Conservation (phyloP, 768 basidiomycete species). For the Dendrothele bispora region DNA sequence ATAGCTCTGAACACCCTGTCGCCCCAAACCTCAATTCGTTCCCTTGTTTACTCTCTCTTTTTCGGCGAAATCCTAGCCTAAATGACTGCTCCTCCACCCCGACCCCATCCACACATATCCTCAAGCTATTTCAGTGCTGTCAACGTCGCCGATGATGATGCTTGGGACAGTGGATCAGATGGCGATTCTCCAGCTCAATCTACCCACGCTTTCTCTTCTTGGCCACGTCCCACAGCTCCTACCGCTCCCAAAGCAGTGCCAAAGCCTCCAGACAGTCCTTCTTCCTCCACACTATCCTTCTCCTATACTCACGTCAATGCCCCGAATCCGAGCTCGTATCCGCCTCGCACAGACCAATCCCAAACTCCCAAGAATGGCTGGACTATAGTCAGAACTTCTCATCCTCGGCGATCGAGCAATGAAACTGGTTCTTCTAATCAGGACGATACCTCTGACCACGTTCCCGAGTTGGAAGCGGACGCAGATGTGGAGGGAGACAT, state of each 20-base stretch:
- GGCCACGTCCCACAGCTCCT: slow-evolving; percentile 35
- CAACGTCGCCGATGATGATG: slow-evolving; percentile 86
- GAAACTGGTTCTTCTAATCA: slow-evolving; percentile 6
- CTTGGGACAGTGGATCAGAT: slow-evolving; percentile 84
- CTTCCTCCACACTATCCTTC: slow-evolving; percentile 69
- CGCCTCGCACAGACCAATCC: slow-evolving; percentile 41
- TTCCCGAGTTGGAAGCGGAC: slow-evolving; percentile 40
- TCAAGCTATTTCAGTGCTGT: slow-evolving; percentile 41
- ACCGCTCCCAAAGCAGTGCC: slow-evolving; percentile 60
- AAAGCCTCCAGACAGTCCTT: slow-evolving; percentile 43
- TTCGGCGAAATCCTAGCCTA: too few species aligned
- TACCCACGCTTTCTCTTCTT: slow-evolving; percentile 48
- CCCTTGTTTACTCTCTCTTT: too few species aligned
- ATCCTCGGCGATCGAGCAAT: slow-evolving; percentile 3
- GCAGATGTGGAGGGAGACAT: slow-evolving; percentile 74
- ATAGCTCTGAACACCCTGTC: too few species aligned
- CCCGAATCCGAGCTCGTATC: slow-evolving; percentile 76
- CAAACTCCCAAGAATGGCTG: slow-evolving; percentile 61
- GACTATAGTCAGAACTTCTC: slow-evolving; percentile 65
- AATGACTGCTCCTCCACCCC: slow-evolving; percentile 65
- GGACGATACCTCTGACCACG: slow-evolving; percentile 8
- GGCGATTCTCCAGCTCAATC: slow-evolving; percentile 65
- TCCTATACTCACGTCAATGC: slow-evolving; percentile 81
- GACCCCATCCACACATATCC: slow-evolving; percentile 70
- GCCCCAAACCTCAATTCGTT: too few species aligned